Evolutionary conservation across 192 early-diverging fungal genomes (phyloP).

Genomic region (Coemansia sp.): DNA sequence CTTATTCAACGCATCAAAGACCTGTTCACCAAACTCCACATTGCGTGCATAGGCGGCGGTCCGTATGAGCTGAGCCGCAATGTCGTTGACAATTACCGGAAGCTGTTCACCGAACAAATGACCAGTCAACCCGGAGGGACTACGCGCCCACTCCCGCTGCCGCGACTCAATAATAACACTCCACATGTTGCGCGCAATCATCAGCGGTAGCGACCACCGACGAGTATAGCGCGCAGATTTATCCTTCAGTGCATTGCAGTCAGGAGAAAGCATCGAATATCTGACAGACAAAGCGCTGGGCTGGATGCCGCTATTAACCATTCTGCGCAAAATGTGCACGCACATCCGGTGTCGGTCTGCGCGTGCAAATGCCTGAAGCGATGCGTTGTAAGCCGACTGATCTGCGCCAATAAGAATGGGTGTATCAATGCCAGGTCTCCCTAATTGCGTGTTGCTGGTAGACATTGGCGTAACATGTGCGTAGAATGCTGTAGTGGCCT

Average conservation of each 20-base stretch:
- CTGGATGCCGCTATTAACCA: constrained; percentile 23
- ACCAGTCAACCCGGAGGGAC: neutral
- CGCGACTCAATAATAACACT: constrained; percentile 16
- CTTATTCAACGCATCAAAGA: constrained; percentile 29
- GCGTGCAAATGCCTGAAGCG: constrained; percentile 31
- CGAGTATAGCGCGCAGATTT: constrained; percentile 10
- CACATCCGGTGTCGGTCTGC: constrained; percentile 35
- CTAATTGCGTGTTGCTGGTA: neutral
- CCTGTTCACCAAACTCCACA: constrained; percentile 40
- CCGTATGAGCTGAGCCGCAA: constrained; percentile 42
- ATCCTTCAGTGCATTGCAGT: neutral
- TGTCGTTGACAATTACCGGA: constrained; percentile 47
- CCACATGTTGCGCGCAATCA: constrained; percentile 34
- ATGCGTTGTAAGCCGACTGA: constrained; percentile 34
- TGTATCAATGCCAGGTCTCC: neutral
- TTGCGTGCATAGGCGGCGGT: constrained; percentile 37
- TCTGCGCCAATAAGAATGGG: constrained; percentile 13
- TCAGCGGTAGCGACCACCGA: constrained; percentile 36
- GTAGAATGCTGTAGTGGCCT: constrained; percentile 33
- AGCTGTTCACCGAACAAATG: neutral
- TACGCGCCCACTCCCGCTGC: constrained; percentile 23
- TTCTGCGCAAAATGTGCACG: constrained; percentile 19
- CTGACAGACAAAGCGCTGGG: constrained; percentile 37
- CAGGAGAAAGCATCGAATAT: constrained; percentile 40
- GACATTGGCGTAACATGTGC: constrained; percentile 10